These are phyloP conservation scores for Aspergillus sp. DNA, from an alignment of 2,329 filamentous ascomycete genomes.

Conservation along the genomic window DNA sequence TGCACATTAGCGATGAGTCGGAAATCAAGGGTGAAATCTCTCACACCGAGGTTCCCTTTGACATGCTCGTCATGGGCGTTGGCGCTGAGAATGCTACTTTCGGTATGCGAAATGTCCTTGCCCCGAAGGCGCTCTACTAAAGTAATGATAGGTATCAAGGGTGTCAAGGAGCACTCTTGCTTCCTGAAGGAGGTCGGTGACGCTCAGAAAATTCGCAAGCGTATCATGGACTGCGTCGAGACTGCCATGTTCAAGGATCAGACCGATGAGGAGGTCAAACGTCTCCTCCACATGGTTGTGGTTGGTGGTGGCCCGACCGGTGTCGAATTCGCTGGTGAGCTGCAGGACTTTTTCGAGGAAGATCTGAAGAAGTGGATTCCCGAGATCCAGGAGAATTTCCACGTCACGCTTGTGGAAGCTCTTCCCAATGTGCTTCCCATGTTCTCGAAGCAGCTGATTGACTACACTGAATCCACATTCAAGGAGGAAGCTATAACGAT, in stretches of 20 bases:
- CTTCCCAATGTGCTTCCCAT: slow-evolving; percentile 92
- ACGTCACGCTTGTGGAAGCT: slow-evolving; percentile 95
- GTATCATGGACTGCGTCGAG: slow-evolving; percentile 99
- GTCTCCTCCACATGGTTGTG: slow-evolving; percentile 97
- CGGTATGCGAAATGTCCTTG: slow-evolving; percentile 55
- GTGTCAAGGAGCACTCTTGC: slow-evolving; percentile 92
- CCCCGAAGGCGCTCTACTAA: slow-evolving; percentile 14
- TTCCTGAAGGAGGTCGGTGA: slow-evolving; percentile 99
- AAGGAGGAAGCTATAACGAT: slow-evolving; percentile 98
- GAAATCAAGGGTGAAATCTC: slow-evolving; percentile 83
- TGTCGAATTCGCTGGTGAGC: slow-evolving; percentile 97
- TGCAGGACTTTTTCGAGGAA: slow-evolving; percentile 98
- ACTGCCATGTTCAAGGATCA: slow-evolving; percentile 99
- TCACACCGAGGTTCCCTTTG: slow-evolving; percentile 90
- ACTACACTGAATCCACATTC: slow-evolving; percentile 99
- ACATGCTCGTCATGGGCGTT: slow-evolving; percentile 97
- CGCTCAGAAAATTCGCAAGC: slow-evolving; percentile 94
- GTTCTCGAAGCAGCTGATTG: slow-evolving; percentile 98
- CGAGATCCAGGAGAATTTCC: slow-evolving; percentile 92
- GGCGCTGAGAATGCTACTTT: slow-evolving; percentile 99
- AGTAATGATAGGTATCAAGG: slow-evolving; percentile 69
- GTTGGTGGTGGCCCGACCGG: slow-evolving; percentile 92
- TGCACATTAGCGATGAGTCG: slow-evolving; percentile 89
- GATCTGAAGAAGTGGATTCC: slow-evolving; percentile 98
- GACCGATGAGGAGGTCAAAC: slow-evolving; percentile 81